A percentile compares a stretch with the other conserved stretches of the same genome.
Conservation (phyloP, 441 rosid genomes). For the Corymbia citriodora region DNA sequence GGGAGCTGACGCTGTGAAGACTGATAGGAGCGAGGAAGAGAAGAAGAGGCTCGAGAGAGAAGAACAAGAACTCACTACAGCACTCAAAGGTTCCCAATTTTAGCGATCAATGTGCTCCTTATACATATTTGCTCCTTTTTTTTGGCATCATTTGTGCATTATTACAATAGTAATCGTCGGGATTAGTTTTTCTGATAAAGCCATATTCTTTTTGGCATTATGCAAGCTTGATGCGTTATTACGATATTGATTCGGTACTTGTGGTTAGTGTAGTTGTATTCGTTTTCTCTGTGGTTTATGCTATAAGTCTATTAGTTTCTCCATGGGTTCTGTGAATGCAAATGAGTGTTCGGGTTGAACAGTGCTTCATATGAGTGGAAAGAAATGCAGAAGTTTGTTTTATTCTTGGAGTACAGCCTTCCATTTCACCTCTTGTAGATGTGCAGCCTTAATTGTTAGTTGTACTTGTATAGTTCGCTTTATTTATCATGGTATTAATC, state of each 20-base stretch:
- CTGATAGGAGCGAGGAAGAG: conserved; percentile 30
- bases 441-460: neutral
- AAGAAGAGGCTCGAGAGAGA: conserved; percentile 35
- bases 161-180: neutral
- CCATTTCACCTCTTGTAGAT: neutral
- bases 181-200: neutral
- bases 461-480: neutral
- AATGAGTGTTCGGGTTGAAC: neutral
- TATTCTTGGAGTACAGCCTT: neutral
- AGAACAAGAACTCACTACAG: conserved; percentile 47
- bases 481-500: neutral
- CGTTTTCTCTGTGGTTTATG: neutral
- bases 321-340: neutral
- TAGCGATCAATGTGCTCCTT: neutral
- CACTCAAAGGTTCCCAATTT: conserved; percentile 43
- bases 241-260: neutral
- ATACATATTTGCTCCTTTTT: neutral
- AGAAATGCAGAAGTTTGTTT: neutral
- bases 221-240: neutral
- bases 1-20: conserved; percentile 7
- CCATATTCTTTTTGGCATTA: neutral
- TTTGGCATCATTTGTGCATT: neutral
- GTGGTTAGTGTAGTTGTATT: neutral
- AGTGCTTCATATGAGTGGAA: neutral
- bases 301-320: neutral